Percentiles rank a stretch among this genome's conserved stretches.
phyloP scores from a whole-genome alignment of 2,329 filamentous ascomycete species.

The Microsporum audouinii region DNA sequence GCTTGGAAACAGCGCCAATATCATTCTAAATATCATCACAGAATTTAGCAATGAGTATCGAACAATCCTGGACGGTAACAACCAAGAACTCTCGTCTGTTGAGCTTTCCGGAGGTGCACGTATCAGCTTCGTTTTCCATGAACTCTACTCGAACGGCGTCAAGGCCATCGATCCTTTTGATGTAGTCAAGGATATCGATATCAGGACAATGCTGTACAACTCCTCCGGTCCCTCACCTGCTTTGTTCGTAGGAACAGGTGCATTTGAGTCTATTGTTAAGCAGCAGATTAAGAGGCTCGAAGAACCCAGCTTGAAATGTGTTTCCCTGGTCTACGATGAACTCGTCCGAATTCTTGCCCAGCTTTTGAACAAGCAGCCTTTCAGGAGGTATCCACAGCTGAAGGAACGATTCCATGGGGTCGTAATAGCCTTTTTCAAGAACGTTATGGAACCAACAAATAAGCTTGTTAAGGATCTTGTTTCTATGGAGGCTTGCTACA shows the following conservation, averaged over 20 bases:
- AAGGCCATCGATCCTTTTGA: slow-evolving; percentile 98
- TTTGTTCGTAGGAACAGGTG: slow-evolving; percentile 90
- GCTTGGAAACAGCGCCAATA: slow-evolving; percentile 91
- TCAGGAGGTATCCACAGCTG: slow-evolving; percentile 80
- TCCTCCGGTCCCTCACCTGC: slow-evolving; percentile 96
- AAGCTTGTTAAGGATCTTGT: slow-evolving; percentile 91
- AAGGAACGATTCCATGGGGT: slow-evolving; percentile 96
- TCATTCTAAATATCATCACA: slow-evolving; percentile 96
- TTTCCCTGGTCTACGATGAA: slow-evolving; percentile 93
- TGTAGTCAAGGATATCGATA: slow-evolving; percentile 92
- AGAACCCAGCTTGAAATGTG: slow-evolving; percentile 94
- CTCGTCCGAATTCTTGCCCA: slow-evolving; percentile 88
- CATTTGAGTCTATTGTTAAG: slow-evolving; percentile 98
- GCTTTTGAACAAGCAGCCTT: slow-evolving; percentile 76
- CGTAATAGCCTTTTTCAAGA: slow-evolving; percentile 93
- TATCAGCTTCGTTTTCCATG: slow-evolving; percentile 99
- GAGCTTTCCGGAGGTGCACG: slow-evolving; percentile 93
- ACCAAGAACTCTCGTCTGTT: slow-evolving; percentile 84
- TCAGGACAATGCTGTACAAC: slow-evolving; percentile 94
- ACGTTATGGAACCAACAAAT: slow-evolving; percentile 95
- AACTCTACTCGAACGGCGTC: slow-evolving; percentile 92
- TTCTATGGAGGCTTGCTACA: slow-evolving; percentile 89
- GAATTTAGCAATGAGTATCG: slow-evolving; percentile 98
- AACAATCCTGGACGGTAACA: slow-evolving; percentile 91
- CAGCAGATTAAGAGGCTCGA: slow-evolving; percentile 95